phyloP scores from a whole-genome alignment of 306 rosid species.

The Casuarina equisetifolia region DNA sequence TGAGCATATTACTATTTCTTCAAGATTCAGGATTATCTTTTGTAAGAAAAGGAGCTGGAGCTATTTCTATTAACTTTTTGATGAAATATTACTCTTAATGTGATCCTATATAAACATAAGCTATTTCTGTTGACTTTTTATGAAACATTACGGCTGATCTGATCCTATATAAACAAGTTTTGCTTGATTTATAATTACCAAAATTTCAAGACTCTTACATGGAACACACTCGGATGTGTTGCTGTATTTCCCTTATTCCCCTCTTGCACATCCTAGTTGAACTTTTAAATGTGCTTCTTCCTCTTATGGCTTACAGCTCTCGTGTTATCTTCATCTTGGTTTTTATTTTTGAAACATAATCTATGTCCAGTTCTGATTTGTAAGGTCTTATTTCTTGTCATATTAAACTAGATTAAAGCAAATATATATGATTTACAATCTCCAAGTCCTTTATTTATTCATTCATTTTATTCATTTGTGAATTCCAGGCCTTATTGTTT shows the following conservation, averaged over 20 bases:
- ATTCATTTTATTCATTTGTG: background rate
- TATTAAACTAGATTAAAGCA: background rate
- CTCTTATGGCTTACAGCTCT: background rate
- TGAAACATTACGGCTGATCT: background rate
- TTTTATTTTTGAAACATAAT: background rate
- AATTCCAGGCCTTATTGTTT: constrained; percentile 5
- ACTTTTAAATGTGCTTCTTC: background rate
- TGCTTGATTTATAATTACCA: background rate
- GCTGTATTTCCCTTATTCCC: background rate
- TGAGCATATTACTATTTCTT: background rate
- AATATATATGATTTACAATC: background rate
- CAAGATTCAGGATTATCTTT: background rate
- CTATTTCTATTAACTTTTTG: no score
- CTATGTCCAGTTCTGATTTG: background rate
- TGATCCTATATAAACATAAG: background rate
- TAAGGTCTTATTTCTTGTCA: background rate
- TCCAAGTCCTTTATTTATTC: background rate
- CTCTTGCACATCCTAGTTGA: background rate
- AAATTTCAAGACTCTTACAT: background rate
- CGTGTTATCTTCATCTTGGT: background rate
- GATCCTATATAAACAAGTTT: background rate
- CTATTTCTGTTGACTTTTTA: background rate
- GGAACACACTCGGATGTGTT: background rate
- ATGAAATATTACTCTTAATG: no score
- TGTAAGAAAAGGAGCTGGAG: background rate